These are phyloP conservation scores for Artemisia tridentata DNA, from an alignment of 129 eudicot genomes.

Conservation along the genomic window DNA sequence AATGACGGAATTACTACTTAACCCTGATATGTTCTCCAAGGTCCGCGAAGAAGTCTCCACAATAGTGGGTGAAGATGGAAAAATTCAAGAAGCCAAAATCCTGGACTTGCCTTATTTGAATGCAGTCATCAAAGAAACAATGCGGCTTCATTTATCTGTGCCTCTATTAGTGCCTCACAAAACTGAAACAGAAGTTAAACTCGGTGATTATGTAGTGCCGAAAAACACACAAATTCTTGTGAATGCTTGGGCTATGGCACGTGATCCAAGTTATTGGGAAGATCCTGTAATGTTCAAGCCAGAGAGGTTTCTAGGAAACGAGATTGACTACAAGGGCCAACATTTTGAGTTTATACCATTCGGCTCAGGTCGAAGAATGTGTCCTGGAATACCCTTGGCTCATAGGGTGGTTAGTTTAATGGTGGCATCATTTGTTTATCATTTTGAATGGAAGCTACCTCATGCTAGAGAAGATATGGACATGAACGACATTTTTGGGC, in stretches of 20 bases:
- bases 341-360: constrained; percentile 41
- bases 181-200: constrained; percentile 23
- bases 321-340: constrained; percentile 33
- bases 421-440: constrained; percentile 43
- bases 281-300: constrained; percentile 27
- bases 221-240: constrained; percentile 31
- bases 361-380: constrained; percentile 50
- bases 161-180: constrained; percentile 37
- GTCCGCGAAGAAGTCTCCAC: constrained; percentile 34
- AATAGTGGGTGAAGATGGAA: constrained; percentile 23
- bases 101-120: constrained; percentile 34
- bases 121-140: constrained; percentile 38
- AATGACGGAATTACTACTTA: constrained; percentile 34
- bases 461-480: constrained; percentile 28
- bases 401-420: constrained; percentile 33
- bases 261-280: constrained; percentile 39
- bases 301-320: constrained; percentile 34
- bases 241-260: constrained; percentile 39
- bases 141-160: constrained; percentile 31
- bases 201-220: constrained; percentile 26
- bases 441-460: constrained; percentile 52
- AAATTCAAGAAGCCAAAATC: constrained; percentile 32
- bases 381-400: constrained; percentile 45
- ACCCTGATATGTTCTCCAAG: constrained; percentile 24
- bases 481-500: constrained; percentile 36